Percentiles rank a stretch among this genome's conserved stretches.
phyloP scores from a whole-genome alignment of 345 rosid species.

The Anastatica hierochuntica region DNA sequence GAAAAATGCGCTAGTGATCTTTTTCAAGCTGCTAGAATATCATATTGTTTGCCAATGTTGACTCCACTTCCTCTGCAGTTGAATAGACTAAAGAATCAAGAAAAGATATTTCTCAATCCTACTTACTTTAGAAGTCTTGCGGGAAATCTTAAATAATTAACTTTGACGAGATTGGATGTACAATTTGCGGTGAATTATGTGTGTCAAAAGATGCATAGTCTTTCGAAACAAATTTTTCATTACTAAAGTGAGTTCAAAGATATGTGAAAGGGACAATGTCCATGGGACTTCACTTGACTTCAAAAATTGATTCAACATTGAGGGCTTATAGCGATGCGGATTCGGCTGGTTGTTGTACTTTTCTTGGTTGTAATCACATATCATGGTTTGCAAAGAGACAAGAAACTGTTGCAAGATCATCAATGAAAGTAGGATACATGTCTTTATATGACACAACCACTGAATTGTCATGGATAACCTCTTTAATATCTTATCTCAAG shows the following conservation, averaged over 20 bases:
- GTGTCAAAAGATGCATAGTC: not conserved
- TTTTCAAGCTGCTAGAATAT: not conserved
- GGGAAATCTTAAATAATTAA: not conserved
- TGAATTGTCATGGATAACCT: not conserved
- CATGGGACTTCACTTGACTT: not conserved
- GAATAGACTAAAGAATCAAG: too few relatives aligned
- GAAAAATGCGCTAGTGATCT: not conserved
- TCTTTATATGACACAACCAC: not conserved
- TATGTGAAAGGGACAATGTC: not conserved
- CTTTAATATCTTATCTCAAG: not conserved
- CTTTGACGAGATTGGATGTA: not conserved
- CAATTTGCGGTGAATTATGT: not conserved
- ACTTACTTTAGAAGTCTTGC: not conserved
- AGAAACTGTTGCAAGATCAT: not conserved
- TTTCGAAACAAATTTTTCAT: not conserved
- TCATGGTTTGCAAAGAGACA: not conserved
- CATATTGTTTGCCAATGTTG: not conserved
- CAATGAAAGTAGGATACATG: not conserved
- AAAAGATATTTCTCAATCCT: not conserved
- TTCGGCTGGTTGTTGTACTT: not conserved
- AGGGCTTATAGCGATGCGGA: not conserved
- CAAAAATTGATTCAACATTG: not conserved
- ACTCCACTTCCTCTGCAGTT: too few relatives aligned
- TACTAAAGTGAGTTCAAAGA: not conserved
- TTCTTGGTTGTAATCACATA: not conserved